A percentile compares a stretch with the other conserved stretches of the same genome.
phyloP scores from a whole-genome alignment of 179 eudicot species.

The Patellifolia procumbens region DNA sequence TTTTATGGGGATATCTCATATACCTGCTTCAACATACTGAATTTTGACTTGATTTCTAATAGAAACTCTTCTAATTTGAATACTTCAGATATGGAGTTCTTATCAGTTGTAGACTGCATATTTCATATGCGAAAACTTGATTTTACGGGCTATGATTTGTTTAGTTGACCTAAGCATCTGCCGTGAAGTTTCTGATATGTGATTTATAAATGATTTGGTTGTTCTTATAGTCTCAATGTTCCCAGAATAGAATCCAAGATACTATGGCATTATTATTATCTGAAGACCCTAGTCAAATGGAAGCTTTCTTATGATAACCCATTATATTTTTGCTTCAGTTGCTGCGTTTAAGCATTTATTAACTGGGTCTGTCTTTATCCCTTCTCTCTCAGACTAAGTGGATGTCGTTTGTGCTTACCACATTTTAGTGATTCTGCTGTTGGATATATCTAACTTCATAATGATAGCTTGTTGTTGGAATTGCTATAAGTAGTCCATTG shows the following conservation, averaged over 20 bases:
- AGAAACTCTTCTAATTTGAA: background rate
- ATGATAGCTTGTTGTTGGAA: background rate
- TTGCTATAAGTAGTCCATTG: background rate
- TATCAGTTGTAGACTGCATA: background rate
- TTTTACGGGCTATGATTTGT: background rate
- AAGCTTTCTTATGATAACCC: background rate
- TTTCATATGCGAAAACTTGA: background rate
- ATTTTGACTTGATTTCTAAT: background rate
- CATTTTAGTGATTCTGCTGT: background rate
- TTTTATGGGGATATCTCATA: background rate
- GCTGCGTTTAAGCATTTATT: background rate
- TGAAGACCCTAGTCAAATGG: background rate
- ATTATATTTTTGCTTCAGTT: background rate
- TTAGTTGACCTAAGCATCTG: background rate
- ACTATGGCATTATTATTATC: background rate
- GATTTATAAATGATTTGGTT: background rate
- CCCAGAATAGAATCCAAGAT: background rate
- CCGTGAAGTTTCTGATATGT: background rate
- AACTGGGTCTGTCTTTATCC: background rate
- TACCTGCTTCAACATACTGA: background rate
- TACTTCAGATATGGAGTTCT: background rate
- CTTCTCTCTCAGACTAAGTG: background rate
- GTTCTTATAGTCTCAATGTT: background rate
- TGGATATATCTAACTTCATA: background rate
- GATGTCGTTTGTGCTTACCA: background rate